phyloP scores from a whole-genome alignment of 2,329 filamentous ascomycete genomes.

The Fusarium nodosum region DNA sequence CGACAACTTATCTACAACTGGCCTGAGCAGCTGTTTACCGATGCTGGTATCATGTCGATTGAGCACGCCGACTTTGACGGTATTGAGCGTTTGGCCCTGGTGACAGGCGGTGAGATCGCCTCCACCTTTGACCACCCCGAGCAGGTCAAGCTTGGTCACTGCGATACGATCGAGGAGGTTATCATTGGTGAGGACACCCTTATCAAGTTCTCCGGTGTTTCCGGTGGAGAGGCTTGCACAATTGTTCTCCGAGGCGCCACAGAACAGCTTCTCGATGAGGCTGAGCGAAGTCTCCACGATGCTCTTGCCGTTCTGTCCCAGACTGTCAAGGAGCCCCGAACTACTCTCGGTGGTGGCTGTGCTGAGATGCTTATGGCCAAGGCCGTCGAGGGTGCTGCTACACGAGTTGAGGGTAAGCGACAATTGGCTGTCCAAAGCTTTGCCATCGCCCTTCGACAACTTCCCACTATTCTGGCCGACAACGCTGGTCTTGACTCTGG shows the following conservation, averaged over 20 bases:
- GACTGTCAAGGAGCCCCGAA: constrained; percentile 93
- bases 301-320: constrained; percentile 96
- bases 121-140: constrained; percentile 99
- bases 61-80: constrained; percentile 99
- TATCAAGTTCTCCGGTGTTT: constrained; percentile 97
- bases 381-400: constrained; percentile 92
- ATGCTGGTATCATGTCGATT: constrained; percentile 97
- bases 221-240: constrained; percentile 93
- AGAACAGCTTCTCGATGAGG: constrained; percentile 96
- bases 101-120: constrained; percentile 96
- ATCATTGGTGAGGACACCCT: constrained; percentile 98
- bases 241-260: constrained; percentile 96
- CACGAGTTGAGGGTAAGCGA: constrained; percentile 96
- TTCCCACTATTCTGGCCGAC: constrained; percentile 96
- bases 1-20: constrained; percentile 99
- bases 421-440: constrained; percentile 94
- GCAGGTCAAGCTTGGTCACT: constrained; percentile 94
- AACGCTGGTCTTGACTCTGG: constrained; percentile 97
- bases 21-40: constrained; percentile 98
- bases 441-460: constrained; percentile 87
- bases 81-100: constrained; percentile 92
- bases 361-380: constrained; percentile 99
- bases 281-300: constrained; percentile 95
- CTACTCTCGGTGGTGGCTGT: constrained; percentile 94
- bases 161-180: constrained; percentile 95